phyloP scores from a whole-genome alignment of 139 green algal genomes.

The Desmodesmus armatus region DNA sequence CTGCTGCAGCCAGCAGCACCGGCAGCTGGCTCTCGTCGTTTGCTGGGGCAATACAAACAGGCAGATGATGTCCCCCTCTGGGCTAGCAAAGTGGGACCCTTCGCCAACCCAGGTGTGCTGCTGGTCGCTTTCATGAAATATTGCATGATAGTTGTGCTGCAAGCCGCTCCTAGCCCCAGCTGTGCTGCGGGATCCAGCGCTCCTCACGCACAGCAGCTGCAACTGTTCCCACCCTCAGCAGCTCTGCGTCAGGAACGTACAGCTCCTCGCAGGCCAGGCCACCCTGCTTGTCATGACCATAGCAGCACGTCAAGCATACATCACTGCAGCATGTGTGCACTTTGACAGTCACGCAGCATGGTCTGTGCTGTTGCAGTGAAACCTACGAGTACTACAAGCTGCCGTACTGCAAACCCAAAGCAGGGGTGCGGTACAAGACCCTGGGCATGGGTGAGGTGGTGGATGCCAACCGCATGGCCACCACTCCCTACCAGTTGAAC shows the following conservation, averaged over 20 bases:
- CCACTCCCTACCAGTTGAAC: constrained; percentile 85
- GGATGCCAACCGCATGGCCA: constrained; percentile 81
- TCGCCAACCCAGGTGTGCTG: constrained; percentile 75
- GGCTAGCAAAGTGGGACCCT: constrained; percentile 85
- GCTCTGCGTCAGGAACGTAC: too few species aligned
- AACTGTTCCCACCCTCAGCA: too few species aligned
- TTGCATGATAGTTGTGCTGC: too few species aligned
- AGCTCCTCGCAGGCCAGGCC: too few species aligned
- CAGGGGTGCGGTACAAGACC: constrained; percentile 87
- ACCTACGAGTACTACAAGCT: constrained; percentile 98
- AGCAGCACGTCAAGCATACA: too few species aligned
- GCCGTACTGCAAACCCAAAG: constrained; percentile 91
- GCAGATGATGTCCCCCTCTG: constrained; percentile 71
- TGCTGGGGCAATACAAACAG: constrained; percentile 41
- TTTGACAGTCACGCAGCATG: not conserved
- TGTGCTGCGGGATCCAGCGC: too few species aligned
- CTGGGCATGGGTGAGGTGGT: constrained; percentile 87
- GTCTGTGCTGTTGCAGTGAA: constrained; percentile 32
- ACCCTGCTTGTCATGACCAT: too few species aligned
- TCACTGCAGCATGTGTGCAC: not conserved
- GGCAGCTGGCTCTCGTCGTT: too few species aligned
- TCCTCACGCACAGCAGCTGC: too few species aligned
- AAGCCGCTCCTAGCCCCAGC: too few species aligned
- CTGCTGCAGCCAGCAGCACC: not conserved
- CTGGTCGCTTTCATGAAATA: constrained; percentile 23